Percentiles rank a stretch among this genome's conserved stretches.
Evolutionary conservation across 2,329 filamentous ascomycete genomes (phyloP).

Genomic region (Xylariaceae sp.): DNA sequence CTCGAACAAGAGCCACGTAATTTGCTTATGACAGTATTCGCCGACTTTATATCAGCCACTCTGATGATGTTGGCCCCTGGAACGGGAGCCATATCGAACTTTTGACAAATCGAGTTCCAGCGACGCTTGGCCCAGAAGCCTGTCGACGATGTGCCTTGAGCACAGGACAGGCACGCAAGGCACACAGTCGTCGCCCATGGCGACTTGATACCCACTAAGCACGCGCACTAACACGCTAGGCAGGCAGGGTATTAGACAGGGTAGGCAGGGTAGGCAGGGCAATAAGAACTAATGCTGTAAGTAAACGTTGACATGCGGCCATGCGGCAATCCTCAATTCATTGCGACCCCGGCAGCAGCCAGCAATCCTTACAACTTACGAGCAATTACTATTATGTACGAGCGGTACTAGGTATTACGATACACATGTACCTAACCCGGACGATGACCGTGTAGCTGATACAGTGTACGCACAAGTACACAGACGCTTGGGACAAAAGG

Average conservation of each 20-base stretch:
- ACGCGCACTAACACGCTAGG: neutral
- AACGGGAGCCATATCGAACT: constrained; percentile 7
- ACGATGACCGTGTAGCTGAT: neutral
- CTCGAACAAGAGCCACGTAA: neutral
- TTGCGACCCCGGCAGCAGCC: constrained; percentile 6
- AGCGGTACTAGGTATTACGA: too few relatives aligned
- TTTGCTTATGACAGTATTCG: constrained; percentile 6
- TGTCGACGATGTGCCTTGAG: constrained; percentile 7
- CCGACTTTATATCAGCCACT: neutral
- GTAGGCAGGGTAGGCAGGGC: neutral
- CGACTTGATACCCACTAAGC: constrained; percentile 11
- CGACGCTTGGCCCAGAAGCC: constrained; percentile 7
- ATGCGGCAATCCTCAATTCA: constrained; percentile 11
- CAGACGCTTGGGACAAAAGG: constrained; percentile 13
- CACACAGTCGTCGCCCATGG: constrained; percentile 8
- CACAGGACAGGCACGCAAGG: neutral
- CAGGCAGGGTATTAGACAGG: neutral
- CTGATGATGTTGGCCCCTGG: constrained; percentile 2
- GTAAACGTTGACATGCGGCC: neutral
- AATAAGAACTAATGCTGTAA: constrained; percentile 2
- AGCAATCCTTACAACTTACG: too few relatives aligned
- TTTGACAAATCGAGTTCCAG: constrained; percentile 17
- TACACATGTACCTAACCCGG: neutral
- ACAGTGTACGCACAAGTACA: neutral
- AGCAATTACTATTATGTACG: too few relatives aligned